Conservation (phyloP, 2,329 filamentous ascomycete genomes). For the Thielaviopsis musarum region DNA sequence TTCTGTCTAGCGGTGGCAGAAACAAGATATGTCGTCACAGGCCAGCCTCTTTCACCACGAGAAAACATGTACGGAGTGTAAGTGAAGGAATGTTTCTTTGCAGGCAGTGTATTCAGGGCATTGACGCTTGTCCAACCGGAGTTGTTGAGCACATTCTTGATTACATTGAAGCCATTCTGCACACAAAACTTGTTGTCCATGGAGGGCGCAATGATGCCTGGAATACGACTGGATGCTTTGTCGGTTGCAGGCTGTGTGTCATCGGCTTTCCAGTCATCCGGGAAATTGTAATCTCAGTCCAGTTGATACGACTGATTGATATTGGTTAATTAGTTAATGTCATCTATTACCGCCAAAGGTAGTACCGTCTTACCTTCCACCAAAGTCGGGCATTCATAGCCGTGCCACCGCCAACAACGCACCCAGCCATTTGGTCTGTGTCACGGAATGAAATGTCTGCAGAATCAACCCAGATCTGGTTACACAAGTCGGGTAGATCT, state of each 20-base stretch:
- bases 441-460: conserved; percentile 49
- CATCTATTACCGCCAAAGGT: too few relatives aligned
- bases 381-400: conserved; percentile 53
- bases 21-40: conserved; percentile 54
- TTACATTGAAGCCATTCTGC: conserved; percentile 47
- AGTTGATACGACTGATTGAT: conserved; percentile 30
- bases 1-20: conserved; percentile 40
- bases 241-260: conserved; percentile 44
- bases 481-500: conserved; percentile 54
- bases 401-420: conserved; percentile 50
- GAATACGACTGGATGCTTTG: conserved; percentile 52
- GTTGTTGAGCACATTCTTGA: conserved; percentile 39
- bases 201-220: conserved; percentile 49
- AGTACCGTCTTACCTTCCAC: conserved; percentile 29
- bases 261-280: conserved; percentile 48
- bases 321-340: conserved; percentile 1
- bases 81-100: conserved; percentile 49
- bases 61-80: conserved; percentile 52
- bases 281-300: conserved; percentile 61
- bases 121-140: conserved; percentile 44
- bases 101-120: conserved; percentile 37
- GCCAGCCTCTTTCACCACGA: conserved; percentile 49
- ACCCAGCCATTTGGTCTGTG: conserved; percentile 57
- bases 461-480: conserved; percentile 50
- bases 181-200: conserved; percentile 49